Evolutionary conservation across 225 moss, liverwort and hornwort genomes (phyloP).

Genomic region (Straminergon stramineum): DNA sequence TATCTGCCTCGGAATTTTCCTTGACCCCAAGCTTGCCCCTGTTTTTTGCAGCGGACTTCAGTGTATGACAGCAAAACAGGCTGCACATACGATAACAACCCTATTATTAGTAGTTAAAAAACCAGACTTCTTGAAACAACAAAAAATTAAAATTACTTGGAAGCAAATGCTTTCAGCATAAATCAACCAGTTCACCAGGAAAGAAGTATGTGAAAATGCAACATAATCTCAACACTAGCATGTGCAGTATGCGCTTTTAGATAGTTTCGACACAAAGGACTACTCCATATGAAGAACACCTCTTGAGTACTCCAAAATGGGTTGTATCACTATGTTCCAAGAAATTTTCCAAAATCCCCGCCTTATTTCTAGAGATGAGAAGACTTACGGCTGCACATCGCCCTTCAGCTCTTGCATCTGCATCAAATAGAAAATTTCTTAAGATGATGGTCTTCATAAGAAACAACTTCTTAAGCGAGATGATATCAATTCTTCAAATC

Average conservation of each 20-base stretch:
- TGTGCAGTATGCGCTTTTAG: not conserved
- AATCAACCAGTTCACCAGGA: not conserved
- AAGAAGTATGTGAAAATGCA: not conserved
- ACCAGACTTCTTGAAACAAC: not conserved
- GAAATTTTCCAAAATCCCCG: not conserved
- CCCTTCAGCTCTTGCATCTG: constrained; percentile 18
- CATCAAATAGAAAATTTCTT: not conserved
- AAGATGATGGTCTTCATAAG: not conserved
- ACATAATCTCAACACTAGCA: not conserved
- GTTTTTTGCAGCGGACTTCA: constrained; percentile 70
- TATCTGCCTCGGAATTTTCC: constrained; percentile 34
- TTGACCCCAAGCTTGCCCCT: constrained; percentile 97
- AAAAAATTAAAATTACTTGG: not conserved
- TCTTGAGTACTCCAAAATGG: not conserved
- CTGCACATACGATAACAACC: constrained; percentile 21
- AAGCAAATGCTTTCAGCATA: not conserved
- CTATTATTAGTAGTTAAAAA: not conserved
- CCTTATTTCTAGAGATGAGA: not conserved
- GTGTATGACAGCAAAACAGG: constrained; percentile 33
- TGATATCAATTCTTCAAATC: not conserved
- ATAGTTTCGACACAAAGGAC: not conserved
- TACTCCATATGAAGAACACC: not conserved
- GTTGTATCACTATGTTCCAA: not conserved
- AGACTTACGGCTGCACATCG: constrained; percentile 8
- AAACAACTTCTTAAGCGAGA: not conserved